Base-by-base conservation (phyloP, 208 protist species). In the Wallacemonas sp. region DNA sequence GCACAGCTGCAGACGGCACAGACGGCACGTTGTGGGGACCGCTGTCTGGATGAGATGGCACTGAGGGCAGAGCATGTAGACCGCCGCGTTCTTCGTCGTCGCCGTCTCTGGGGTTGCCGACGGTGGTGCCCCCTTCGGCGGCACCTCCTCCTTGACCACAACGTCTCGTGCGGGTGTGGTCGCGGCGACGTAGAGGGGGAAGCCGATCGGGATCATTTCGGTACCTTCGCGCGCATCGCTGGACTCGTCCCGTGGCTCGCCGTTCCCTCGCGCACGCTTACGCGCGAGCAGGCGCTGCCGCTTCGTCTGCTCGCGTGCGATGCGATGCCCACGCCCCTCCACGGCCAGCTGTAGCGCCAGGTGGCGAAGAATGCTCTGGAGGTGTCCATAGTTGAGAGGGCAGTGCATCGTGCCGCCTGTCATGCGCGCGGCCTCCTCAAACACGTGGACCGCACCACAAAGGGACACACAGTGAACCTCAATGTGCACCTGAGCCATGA, bases 341-440 rank as follows among this genome's bases (percentile, higher is more conserved):
- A 10, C 50, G 34, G 58, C 73, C 45, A 50, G 75, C 63, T 12
- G 53, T 22, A 73, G 38, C 1, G 80, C 77, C 41, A 92, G 68
- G 32, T 68, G 45, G 19, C 61, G 68, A 24, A 94, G 17, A 19
- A 94, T 85, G 3, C 66, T 60, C 44, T 75, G 73, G 1, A 92
- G 46, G 64, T 94, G 89, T n/a, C 85, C 83, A 63, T 86, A 94
- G 66, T 79, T 87, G 54, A 91, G 72, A 5, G 89, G 89, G 39
- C 83, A 91, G 62, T 85, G 65, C 59, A 92, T 65, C 33, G 34
- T 30, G 30, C 89, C 89, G 38, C 84, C 81, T 8, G 83, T 92
- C 41, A 64, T 15, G 12, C 53, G 29, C 17, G 89, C 79, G 39
- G 65, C 76, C 59, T 82, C 70, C n/a, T 88, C 70, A 57, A 88